Conservation (phyloP, 768 basidiomycete genomes). For the Naganishia kalamii region DNA sequence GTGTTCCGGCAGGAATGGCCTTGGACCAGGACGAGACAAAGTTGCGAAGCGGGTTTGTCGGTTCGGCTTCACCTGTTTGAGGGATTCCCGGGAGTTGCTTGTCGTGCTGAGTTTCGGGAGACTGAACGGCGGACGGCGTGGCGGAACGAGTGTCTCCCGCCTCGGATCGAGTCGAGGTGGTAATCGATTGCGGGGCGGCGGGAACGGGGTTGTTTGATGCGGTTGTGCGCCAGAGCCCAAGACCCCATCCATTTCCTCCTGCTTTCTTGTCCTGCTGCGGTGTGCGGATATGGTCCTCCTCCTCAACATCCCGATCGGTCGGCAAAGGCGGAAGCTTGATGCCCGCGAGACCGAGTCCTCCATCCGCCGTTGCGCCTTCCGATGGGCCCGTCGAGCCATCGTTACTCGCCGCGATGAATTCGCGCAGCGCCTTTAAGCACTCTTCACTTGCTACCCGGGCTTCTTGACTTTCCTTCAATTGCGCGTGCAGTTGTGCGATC, state of each 20-base stretch:
- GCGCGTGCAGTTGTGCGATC: conserved; percentile 60
- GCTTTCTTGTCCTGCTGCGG: conserved; percentile 23
- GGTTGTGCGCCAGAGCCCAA: conserved; percentile 29
- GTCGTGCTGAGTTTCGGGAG: background rate
- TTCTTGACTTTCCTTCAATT: conserved; percentile 70
- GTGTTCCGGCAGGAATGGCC: background rate
- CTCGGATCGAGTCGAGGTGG: conserved; percentile 27
- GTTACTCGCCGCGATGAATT: conserved; percentile 49
- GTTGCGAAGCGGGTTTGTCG: background rate
- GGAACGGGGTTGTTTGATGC: conserved; percentile 7
- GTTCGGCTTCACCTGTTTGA: background rate
- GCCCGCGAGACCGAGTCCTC: conserved; percentile 27
- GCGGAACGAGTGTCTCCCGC: conserved; percentile 25
- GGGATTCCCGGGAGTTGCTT: background rate
- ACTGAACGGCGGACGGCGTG: conserved; percentile 8
- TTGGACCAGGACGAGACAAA: conserved; percentile 12
- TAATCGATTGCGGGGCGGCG: conserved; percentile 27
- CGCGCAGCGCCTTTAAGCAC: conserved; percentile 72
- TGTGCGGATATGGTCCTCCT: conserved; percentile 9
- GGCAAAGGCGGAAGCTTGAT: conserved; percentile 47
- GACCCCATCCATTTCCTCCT: conserved; percentile 6
- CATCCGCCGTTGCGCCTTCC: conserved; percentile 23
- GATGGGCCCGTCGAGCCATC: background rate
- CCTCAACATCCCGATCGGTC: conserved; percentile 42
- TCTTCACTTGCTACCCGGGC: conserved; percentile 79